Base-by-base conservation (phyloP, 306 rosid genomes). In the Quercus mongolica region DNA sequence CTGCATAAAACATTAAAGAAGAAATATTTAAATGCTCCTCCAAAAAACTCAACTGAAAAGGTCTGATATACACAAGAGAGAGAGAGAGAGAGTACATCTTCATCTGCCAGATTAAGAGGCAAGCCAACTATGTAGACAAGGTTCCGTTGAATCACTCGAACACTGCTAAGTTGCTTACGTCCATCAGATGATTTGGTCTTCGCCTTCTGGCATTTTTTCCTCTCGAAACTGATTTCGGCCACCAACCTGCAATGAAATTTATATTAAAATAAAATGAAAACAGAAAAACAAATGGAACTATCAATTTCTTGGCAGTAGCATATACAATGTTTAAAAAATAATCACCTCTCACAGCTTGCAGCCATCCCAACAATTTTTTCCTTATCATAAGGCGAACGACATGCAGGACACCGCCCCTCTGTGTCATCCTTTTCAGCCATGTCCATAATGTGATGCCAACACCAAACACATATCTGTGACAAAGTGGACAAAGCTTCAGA, bases 351-450 rank as follows among this genome's bases (percentile, higher is more conserved):
- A 86, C 97, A 93, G 69, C 81, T 95, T 56, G 95, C 84, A 78
- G 97, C 94, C 87, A 83, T 94, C 89, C 98, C 99, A 19, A 91
- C 99, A 79, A 95, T 95, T 85, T 91, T 95, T 82, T 93, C 96
- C 91, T 91, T 95, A 82, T 95, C 99, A 87, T 95, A 95, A 73
- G 97, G 82, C 59, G 90, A 57, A 76, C 98, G 99, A 79, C 99
- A 95, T 0, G 99, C 99, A 31, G 99, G 98, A 84, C 98, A 95
- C 81, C 94, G 92, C 81, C 99, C 99, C 74, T 90, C 99, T 0
- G 99, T 85, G 67, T 88, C 96, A 86, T 95, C 97, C 97, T 95
- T 95, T 90, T 93, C 97, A 20, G 98, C 99, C 94, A 96, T 91
- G 71, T 83, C 96, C 92, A 96, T 89, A 73, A 96, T 88, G 86